These are phyloP conservation scores for Lachnellula subtilissima DNA, from an alignment of 2,329 filamentous ascomycete species.

Conservation along the genomic window DNA sequence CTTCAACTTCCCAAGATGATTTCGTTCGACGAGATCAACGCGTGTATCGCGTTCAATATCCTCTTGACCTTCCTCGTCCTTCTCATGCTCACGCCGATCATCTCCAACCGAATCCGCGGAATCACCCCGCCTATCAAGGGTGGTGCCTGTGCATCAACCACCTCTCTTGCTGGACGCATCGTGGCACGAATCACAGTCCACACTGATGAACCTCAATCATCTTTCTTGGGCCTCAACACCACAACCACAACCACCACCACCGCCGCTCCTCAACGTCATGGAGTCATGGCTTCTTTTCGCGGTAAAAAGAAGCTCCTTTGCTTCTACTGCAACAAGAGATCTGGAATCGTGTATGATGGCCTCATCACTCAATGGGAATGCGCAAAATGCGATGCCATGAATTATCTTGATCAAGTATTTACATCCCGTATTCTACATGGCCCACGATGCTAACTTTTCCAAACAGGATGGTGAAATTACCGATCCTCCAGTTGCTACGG, in stretches of 20 bases:
- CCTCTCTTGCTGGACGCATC: too few relatives aligned
- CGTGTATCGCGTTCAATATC: too few relatives aligned
- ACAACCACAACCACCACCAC: background rate
- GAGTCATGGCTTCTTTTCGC: constrained; percentile 21
- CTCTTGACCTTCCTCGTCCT: too few relatives aligned
- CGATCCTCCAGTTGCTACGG: constrained; percentile 68
- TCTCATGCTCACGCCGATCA: too few relatives aligned
- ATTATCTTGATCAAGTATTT: constrained; percentile 79
- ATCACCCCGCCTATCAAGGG: too few relatives aligned
- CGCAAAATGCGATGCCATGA: constrained; percentile 74
- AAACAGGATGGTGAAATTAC: constrained; percentile 77
- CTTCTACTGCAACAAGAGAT: constrained; percentile 78
- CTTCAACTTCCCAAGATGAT: too few relatives aligned
- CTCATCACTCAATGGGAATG: constrained; percentile 65
- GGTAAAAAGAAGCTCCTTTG: constrained; percentile 49
- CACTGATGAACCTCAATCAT: too few relatives aligned
- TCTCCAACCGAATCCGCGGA: too few relatives aligned
- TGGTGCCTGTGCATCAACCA: too few relatives aligned
- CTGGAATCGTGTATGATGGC: constrained; percentile 54
- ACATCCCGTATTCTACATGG: background rate
- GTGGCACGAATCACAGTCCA: too few relatives aligned
- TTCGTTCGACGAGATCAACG: too few relatives aligned
- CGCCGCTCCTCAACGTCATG: constrained; percentile 12
- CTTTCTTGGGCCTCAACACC: background rate
- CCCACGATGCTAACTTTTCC: constrained; percentile 5